A percentile compares a stretch with the other conserved stretches of the same genome.
Evolutionary conservation across 176 grass and related monocot species (phyloP).

Genomic region (Rhynchospora tenuis): DNA sequence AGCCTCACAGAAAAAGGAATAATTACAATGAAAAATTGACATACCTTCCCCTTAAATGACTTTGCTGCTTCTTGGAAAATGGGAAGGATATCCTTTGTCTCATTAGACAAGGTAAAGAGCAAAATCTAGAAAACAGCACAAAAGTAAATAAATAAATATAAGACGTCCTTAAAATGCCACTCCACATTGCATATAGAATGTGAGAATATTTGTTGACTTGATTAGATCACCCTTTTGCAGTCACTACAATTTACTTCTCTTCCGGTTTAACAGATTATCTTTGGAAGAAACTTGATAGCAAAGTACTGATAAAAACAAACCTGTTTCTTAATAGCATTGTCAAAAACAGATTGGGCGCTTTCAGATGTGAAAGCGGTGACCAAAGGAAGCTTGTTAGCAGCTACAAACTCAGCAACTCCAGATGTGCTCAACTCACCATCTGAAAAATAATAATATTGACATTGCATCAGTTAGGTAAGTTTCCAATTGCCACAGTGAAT

Average conservation of each 20-base stretch:
- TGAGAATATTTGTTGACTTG: background rate
- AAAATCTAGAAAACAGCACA: constrained; percentile 47
- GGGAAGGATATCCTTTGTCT: constrained; percentile 46
- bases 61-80: constrained; percentile 80
- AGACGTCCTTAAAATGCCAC: background rate
- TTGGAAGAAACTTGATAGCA: constrained; percentile 3
- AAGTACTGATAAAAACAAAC: constrained; percentile 29
- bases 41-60: constrained; percentile 85
- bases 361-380: constrained; percentile 73
- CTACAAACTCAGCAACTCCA: constrained; percentile 63
- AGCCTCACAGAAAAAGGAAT: constrained; percentile 2
- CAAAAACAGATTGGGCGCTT: constrained; percentile 67
- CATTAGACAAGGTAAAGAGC: constrained; percentile 72
- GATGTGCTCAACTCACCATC: constrained; percentile 73
- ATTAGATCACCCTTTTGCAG: background rate
- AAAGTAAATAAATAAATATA: constrained; percentile 7
- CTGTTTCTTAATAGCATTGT: constrained; percentile 91
- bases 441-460: constrained; percentile 23
- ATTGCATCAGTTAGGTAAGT: background rate
- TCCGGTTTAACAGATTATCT: constrained; percentile 6
- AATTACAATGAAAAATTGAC: constrained; percentile 4
- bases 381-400: constrained; percentile 76
- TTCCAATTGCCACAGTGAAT: background rate
- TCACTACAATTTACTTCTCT: background rate
- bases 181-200: background rate